Percentiles rank a stretch among this genome's conserved stretches.
phyloP scores from a whole-genome alignment of 805 yeast species.

The Saccharomycopsis sp. region DNA sequence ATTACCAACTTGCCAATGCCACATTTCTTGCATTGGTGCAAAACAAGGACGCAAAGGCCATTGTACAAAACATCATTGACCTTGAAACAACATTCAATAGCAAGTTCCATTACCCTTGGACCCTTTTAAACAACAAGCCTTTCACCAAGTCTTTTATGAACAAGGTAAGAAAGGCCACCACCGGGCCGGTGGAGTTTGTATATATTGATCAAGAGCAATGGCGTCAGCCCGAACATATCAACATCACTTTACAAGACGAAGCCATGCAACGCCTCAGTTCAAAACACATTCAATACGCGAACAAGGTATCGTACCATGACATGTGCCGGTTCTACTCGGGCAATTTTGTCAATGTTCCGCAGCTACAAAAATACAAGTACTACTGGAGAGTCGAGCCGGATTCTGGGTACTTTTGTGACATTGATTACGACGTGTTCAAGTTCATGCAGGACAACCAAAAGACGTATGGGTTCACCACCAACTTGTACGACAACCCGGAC shows the following conservation, averaged over 20 bases:
- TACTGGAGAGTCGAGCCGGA: conserved; percentile 79
- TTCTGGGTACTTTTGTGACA: conserved; percentile 55
- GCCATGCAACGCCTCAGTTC: conserved; percentile 33
- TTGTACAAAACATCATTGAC: conserved; percentile 44
- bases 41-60: conserved; percentile 44
- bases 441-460: conserved; percentile 59
- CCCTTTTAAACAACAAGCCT: conserved; percentile 62
- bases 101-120: conserved; percentile 72
- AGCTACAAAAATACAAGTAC: conserved; percentile 49
- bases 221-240: conserved; percentile 19
- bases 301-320: conserved; percentile 48
- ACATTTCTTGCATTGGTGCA: conserved; percentile 63
- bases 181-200: conserved; percentile 35
- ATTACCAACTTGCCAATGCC: conserved; percentile 46
- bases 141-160: conserved; percentile 50
- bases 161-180: conserved; percentile 30
- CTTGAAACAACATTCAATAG: conserved; percentile 58
- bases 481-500: conserved; percentile 59
- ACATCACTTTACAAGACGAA: conserved; percentile 41
- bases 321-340: conserved; percentile 76
- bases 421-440: conserved; percentile 69
- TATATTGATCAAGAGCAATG: conserved; percentile 30
- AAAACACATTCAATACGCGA: conserved; percentile 50
- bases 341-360: conserved; percentile 53
- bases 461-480: conserved; percentile 64